Evolutionary conservation across 768 basidiomycete genomes (phyloP).

Genomic region (Clitopilus hobsonii): DNA sequence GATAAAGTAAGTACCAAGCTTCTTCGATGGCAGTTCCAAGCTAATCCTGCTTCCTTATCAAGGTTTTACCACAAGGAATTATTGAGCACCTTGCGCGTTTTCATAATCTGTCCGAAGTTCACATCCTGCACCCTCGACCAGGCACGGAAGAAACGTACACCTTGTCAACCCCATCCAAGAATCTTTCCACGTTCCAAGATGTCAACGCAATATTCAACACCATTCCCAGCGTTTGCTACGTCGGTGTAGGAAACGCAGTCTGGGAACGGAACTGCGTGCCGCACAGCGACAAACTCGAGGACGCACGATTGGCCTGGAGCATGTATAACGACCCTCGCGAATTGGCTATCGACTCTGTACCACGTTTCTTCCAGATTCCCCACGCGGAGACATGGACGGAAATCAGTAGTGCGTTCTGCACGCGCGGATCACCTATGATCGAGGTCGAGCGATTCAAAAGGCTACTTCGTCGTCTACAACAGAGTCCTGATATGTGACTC

Average conservation of each 20-base stretch:
- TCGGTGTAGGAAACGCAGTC: conserved; percentile 13
- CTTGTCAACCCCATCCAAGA: not conserved
- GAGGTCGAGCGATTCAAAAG: not conserved
- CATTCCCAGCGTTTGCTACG: conserved; percentile 10
- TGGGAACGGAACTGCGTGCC: conserved; percentile 12
- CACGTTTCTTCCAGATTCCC: not conserved
- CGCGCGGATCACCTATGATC: not conserved
- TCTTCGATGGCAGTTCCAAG: too few species aligned
- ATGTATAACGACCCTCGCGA: not conserved
- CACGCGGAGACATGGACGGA: not conserved
- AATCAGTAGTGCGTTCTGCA: not conserved
- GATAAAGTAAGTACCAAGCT: not conserved
- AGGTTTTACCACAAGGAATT: not conserved
- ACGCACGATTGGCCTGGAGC: not conserved
- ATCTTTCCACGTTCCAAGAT: conserved; percentile 9
- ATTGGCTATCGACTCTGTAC: not conserved
- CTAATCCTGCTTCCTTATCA: not conserved
- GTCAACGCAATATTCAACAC: conserved; percentile 12
- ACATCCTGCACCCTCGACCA: conserved; percentile 18
- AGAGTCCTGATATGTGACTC: not conserved
- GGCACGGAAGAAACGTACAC: conserved; percentile 5
- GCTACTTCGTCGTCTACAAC: not conserved
- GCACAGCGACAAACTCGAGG: not conserved
- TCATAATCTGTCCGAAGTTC: conserved; percentile 14
- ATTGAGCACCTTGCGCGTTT: conserved; percentile 8